Evolutionary conservation across 352 stramenopile species (phyloP), one percentile per base, ranked within the genome.

Genomic region (Phytophthora pini): DNA sequence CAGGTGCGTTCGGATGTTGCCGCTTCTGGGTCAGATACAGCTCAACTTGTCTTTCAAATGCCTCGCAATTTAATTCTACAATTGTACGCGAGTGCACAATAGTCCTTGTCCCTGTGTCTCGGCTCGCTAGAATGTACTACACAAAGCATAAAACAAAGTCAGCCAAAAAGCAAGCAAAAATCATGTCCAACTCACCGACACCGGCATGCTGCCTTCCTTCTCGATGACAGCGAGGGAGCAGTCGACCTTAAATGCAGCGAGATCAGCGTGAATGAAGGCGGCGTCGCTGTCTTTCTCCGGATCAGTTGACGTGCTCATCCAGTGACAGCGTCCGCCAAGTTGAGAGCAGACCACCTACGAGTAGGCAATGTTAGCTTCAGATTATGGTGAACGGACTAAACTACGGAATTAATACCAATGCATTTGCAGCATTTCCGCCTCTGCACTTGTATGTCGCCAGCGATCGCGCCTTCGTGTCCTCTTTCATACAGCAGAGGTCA

Each of bases 111-210:
- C 83, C 85, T 1, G 80, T 89, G n/a, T 60, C 62, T 53, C 70
- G 70, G 70, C 81, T 92, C n/a, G 74, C 61, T 43, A 93, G 15
- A 56, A 93, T 92, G 55, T 88, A 92, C 85, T 93, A 20, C 1
- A 38, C 46, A 31, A 12, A 13, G 53, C 17, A 20, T 20, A 54
- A 7, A 41, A 32, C 4, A 38, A 26, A 44, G 34, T 59, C 2
- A 75, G 36, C 12, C 39, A 4, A 32, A 7, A 46, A 55, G 5
- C 3, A 44, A 29, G 22, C 5, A 55, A 17, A 26, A 29, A 10
- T n/a, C 15, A 46, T 7, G 6, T 49, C 8, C 24, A 27, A 46
- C 80, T 34, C 56, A 93, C 82, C 60, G 84, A 91, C 15, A 89
- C 50, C 0, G 84, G 82, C 77, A 92, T 90, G 46, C 61, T 72